Conservation (phyloP, 2,329 filamentous ascomycete genomes). For the Pseudofabraea citricarpa region DNA sequence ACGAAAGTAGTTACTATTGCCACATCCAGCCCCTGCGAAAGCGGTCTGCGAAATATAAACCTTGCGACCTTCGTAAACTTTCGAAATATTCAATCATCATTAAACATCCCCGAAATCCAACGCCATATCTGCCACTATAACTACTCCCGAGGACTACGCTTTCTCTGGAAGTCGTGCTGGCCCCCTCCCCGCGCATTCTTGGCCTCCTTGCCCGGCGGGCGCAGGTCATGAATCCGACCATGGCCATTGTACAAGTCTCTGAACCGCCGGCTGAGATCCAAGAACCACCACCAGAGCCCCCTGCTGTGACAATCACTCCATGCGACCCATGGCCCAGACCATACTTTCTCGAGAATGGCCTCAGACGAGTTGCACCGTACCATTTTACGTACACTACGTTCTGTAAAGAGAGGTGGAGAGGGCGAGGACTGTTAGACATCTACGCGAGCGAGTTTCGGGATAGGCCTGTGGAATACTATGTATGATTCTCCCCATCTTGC, state of each 20-base stretch:
- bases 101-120: too few species aligned
- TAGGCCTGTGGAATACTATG: conserved; percentile 80
- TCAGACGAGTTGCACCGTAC: conserved; percentile 82
- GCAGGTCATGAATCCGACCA: conserved; percentile 31
- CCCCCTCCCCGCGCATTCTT: conserved; percentile 45
- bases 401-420: conserved; percentile 92
- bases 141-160: too few species aligned
- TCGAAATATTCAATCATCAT: too few species aligned
- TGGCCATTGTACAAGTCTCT: conserved; percentile 35
- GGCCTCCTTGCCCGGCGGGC: conserved; percentile 46
- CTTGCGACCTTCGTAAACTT: too few species aligned
- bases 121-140: too few species aligned
- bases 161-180: too few species aligned
- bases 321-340: conserved; percentile 56
- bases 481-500: conserved; percentile 31
- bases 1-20: too few species aligned
- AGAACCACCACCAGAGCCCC: conserved; percentile 36
- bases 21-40: too few species aligned
- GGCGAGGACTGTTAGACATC: conserved; percentile 74
- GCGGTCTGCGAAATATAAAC: too few species aligned
- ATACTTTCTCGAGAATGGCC: conserved; percentile 78
- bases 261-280: conserved; percentile 26
- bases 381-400: conserved; percentile 92
- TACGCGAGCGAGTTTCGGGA: conserved; percentile 92
- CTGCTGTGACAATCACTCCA: conserved; percentile 45